A percentile compares a stretch with the other conserved stretches of the same genome.
phyloP scores from a whole-genome alignment of 2,329 filamentous ascomycete species.

The Cladosporium sp. region DNA sequence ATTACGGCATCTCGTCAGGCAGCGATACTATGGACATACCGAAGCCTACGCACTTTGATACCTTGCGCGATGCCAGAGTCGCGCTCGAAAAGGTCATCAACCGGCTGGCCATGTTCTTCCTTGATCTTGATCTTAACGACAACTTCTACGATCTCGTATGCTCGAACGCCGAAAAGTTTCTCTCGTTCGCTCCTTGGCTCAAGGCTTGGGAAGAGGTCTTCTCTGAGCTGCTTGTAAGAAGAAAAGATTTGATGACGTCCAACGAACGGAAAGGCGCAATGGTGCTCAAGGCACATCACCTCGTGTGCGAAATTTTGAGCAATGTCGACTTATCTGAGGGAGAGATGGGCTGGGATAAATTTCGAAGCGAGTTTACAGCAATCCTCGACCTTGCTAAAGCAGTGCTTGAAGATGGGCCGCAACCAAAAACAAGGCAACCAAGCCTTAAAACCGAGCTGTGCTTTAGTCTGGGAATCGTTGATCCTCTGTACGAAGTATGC shows the following conservation, averaged over 20 bases:
- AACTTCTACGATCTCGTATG: conserved; percentile 21
- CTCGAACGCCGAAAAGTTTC: conserved; percentile 19
- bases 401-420: conserved; percentile 14
- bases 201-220: conserved; percentile 22
- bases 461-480: conserved; percentile 21
- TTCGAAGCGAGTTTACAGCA: conserved; percentile 18
- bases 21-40: background rate
- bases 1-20: background rate
- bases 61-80: conserved; percentile 17
- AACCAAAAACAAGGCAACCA: conserved; percentile 1
- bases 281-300: conserved; percentile 24
- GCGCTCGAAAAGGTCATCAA: conserved; percentile 19
- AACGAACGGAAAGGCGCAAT: conserved; percentile 20
- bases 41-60: conserved; percentile 15
- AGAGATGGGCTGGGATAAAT: conserved; percentile 22
- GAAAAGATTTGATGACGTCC: conserved; percentile 3
- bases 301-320: conserved; percentile 21
- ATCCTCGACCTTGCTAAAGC: conserved; percentile 22
- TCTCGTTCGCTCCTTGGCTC: conserved; percentile 19
- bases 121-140: conserved; percentile 23
- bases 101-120: conserved; percentile 20
- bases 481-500: conserved; percentile 23
- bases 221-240: conserved; percentile 5
- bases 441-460: conserved; percentile 16
- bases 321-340: conserved; percentile 21